Percentiles rank a stretch among this genome's conserved stretches.
Evolutionary conservation across 768 basidiomycete species (phyloP).

Genomic region (Cubamyces lactineus): DNA sequence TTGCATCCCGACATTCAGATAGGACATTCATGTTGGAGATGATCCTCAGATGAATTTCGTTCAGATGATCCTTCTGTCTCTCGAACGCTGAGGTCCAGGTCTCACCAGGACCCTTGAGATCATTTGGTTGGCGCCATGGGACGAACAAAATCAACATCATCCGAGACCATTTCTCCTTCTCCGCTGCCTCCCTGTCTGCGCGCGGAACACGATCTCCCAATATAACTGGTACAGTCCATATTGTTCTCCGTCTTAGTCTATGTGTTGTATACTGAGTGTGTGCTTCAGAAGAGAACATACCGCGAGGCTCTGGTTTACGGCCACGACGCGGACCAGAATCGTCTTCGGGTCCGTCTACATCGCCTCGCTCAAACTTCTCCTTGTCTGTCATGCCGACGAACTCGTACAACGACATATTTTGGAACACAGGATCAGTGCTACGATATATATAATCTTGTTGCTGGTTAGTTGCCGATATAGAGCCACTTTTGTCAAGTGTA

Average conservation of each 20-base stretch:
- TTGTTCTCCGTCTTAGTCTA: background rate
- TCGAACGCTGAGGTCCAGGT: background rate
- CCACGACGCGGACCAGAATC: too few species aligned
- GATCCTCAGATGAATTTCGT: background rate
- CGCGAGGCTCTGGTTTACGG: background rate
- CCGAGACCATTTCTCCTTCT: background rate
- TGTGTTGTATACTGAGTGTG: constrained; percentile 17
- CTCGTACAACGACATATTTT: background rate
- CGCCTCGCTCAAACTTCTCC: too few species aligned
- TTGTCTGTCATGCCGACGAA: background rate
- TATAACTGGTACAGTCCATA: constrained; percentile 13
- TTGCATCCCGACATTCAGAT: background rate
- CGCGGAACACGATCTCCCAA: constrained; percentile 10
- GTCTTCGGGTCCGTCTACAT: too few species aligned
- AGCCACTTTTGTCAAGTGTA: too few species aligned
- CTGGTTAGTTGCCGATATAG: background rate
- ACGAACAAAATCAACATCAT: background rate
- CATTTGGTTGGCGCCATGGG: background rate
- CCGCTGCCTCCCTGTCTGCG: background rate
- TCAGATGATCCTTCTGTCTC: background rate
- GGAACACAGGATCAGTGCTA: background rate
- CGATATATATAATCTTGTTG: constrained; percentile 1
- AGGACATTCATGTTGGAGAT: background rate
- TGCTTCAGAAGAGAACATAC: background rate
- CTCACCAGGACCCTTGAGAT: background rate